Percentiles rank a stretch among this genome's conserved stretches.
Evolutionary conservation across 2,329 filamentous ascomycete genomes (phyloP).

Genomic region (Aureobasidium sp.): DNA sequence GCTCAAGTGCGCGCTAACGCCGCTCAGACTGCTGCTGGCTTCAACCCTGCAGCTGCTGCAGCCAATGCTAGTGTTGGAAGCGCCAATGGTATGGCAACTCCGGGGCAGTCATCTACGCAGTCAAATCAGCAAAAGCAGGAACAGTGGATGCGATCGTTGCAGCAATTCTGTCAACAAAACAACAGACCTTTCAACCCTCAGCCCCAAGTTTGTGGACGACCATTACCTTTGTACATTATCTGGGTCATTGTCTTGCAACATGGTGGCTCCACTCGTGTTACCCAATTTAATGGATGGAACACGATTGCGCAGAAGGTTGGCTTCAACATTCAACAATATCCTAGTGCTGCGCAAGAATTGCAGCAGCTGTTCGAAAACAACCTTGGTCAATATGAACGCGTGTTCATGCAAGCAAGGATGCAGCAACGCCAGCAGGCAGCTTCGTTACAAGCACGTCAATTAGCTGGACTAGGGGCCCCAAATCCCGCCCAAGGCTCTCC

Average conservation of each 20-base stretch:
- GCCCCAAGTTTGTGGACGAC: slow-evolving; percentile 64
- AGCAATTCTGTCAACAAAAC: slow-evolving; percentile 66
- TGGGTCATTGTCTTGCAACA: slow-evolving; percentile 69
- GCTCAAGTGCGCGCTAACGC: slow-evolving; percentile 15
- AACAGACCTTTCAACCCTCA: slow-evolving; percentile 65
- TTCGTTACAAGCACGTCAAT: slow-evolving; percentile 28
- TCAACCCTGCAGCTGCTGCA: slow-evolving; percentile 10
- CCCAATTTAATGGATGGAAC: slow-evolving; percentile 62
- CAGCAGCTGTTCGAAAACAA: slow-evolving; percentile 67
- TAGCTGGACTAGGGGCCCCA: slow-evolving; percentile 29
- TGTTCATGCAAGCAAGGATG: slow-evolving; percentile 48
- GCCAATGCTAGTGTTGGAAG: slow-evolving; percentile 14
- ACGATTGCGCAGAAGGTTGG: slow-evolving; percentile 51
- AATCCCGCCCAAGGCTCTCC: slow-evolving; percentile 21
- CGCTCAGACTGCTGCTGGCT: neutral
- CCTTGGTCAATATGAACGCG: slow-evolving; percentile 66
- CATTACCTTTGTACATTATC: slow-evolving; percentile 64
- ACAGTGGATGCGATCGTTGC: slow-evolving; percentile 57
- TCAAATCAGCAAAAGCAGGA: slow-evolving; percentile 18
- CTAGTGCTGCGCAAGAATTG: slow-evolving; percentile 60
- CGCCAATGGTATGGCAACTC: slow-evolving; percentile 6
- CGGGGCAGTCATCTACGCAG: slow-evolving; percentile 17
- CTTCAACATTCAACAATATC: slow-evolving; percentile 37
- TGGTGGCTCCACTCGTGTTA: slow-evolving; percentile 69
- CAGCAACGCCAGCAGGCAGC: slow-evolving; percentile 29